Evolutionary conservation across 441 rosid species (phyloP), one percentile per base, ranked within the genome.

Genomic region (Adansonia grandidieri): DNA sequence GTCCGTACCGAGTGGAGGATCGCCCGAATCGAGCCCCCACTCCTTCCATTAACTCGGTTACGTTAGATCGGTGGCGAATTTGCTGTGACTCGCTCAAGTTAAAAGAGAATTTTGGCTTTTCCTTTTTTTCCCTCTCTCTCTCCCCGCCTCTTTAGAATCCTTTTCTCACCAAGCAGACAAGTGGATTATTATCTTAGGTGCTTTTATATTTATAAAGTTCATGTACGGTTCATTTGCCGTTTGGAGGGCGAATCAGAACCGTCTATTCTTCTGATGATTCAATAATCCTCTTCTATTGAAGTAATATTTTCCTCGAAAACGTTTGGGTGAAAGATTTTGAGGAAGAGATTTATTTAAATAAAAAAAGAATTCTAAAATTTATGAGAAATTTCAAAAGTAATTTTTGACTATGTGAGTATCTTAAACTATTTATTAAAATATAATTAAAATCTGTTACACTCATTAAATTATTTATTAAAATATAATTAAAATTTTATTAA

Each of bases 1-100:
- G 98, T 62, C 97, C 97, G 77, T 96, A 96, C 63, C 99, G 94
- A 17, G 97, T 90, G 82, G 99, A 96, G 6, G 99, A 92, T 50
- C 99, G 89, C 73, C 99, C 99, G 63, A 91, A 86, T 80, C 99
- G 90, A 47, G 93, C 98, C 78, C 98, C 98, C 15, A 94, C 99
- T 82, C 98, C 99, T 86, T 96, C 99, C 99, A 96, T 96, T 68
- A 10, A 75, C 40, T 79, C 84, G 77, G 10, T 73, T 7, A 40
- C 82, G 75, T 60, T 66, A 70, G 69, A 78, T 74, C 78, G 72
- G 76, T 77, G 50, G 69, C 77, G 66, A 70, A 28, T 32, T 50
- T 32, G 72, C 75, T 19, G 68, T 73, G 67, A 58, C 73, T 64
- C 57, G n/a, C 45, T 11, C 28, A 22, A 37, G 5, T 17, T 10